Base-by-base conservation (phyloP, 805 yeast genomes). In the Wickerhamiella azyma region DNA sequence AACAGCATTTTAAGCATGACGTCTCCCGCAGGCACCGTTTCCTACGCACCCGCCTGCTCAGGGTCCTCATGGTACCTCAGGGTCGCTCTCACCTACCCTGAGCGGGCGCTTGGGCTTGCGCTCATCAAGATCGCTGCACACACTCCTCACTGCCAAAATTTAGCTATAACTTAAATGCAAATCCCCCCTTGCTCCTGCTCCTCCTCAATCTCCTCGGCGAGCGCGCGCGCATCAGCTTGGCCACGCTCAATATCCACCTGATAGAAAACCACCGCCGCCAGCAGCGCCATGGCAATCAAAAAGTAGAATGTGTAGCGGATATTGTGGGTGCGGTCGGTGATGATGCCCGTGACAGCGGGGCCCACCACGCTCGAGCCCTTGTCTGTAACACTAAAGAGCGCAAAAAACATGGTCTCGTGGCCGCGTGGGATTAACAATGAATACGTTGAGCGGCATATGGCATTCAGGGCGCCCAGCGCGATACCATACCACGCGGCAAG, bases 331-430 rank as follows among this genome's bases (percentile, higher is more conserved):
- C 64, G 64, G 61, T 83, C 86, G 3, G 83, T 78, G 42, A 83
- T 72, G 49, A 81, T 48, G 0, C 86, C 92, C n/a, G 82, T 75
- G 17, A 81, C 54, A 4, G 77, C 62, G 0, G 94, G 92, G 0
- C 94, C 92, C 26, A 82, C 52, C 3, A 82, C 74, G 0, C 85
- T 77, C 4, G 85, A 77, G 2, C 92, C 89, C 56, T 83, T 82
- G 60, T 82, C 92, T 1, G 94, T 83, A 35, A 82, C 76, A 36
- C 83, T 74, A 60, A 77, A 83, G 37, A 82, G 64, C 11, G 89
- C 79, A 62, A 83, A 82, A 57, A 81, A 82, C 6, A 80, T 75
- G 2, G 81, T 75, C 56, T 83, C 94, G 53, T 74, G 76, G 5
- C 92, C 92, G 39, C 65, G 68, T 16, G 94, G 94, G 38, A 82